These are phyloP conservation scores for Alternaria hordeiaustralica DNA, from an alignment of 2,329 filamentous ascomycete species.

Conservation along the genomic window DNA sequence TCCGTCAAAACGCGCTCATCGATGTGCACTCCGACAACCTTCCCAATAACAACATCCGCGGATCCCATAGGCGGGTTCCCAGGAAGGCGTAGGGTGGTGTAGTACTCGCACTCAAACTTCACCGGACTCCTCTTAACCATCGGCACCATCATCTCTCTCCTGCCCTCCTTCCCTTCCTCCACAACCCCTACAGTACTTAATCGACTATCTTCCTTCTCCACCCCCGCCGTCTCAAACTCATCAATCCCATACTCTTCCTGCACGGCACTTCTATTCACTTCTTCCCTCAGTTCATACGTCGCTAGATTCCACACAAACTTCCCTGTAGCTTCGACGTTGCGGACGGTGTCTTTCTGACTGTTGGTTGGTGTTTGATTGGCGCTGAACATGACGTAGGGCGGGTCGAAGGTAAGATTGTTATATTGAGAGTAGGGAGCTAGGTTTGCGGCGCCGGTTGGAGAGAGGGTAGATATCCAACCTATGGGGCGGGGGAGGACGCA, in stretches of 20 bases:
- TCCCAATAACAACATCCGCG: slow-evolving; percentile 64
- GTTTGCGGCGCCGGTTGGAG: slow-evolving; percentile 57
- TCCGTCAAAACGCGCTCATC: slow-evolving; percentile 61
- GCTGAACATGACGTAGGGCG: slow-evolving; percentile 68
- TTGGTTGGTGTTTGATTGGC: slow-evolving; percentile 60
- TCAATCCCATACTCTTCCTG: slow-evolving; percentile 58
- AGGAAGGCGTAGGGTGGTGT: slow-evolving; percentile 61
- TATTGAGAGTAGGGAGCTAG: slow-evolving; percentile 68
- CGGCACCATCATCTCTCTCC: slow-evolving; percentile 41
- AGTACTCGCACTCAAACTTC: slow-evolving; percentile 64
- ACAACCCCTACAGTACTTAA: slow-evolving; percentile 38
- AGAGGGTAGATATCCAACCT: slow-evolving; percentile 67
- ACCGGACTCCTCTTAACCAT: slow-evolving; percentile 64
- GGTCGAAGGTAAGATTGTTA: slow-evolving; percentile 68
- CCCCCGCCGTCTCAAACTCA: slow-evolving; percentile 59
- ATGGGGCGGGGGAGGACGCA: slow-evolving; percentile 68
- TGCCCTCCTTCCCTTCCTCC: background rate
- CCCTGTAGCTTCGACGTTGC: slow-evolving; percentile 63
- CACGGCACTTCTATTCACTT: slow-evolving; percentile 63
- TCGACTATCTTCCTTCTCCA: slow-evolving; percentile 57
- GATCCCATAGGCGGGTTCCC: slow-evolving; percentile 65
- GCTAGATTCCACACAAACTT: slow-evolving; percentile 67
- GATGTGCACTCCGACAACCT: slow-evolving; percentile 65
- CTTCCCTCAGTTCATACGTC: slow-evolving; percentile 62
- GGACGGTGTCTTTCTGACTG: slow-evolving; percentile 62